A percentile compares a stretch with the other conserved stretches of the same genome.
phyloP scores from a whole-genome alignment of 108 stramenopile species.

The Seminavis robusta region DNA sequence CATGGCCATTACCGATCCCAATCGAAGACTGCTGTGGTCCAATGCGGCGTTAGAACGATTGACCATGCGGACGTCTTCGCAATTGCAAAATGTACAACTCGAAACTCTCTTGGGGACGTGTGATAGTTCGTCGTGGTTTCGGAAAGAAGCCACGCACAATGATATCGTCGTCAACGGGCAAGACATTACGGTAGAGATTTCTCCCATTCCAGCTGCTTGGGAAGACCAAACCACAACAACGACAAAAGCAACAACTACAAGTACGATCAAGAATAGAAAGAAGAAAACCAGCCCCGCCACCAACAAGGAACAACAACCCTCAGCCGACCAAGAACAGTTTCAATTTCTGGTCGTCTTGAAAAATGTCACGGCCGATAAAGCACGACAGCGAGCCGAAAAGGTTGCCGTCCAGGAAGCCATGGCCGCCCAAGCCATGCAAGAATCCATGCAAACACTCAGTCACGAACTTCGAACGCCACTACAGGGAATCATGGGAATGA shows the following conservation, averaged over 20 bases:
- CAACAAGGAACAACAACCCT: not conserved
- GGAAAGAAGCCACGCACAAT: not conserved
- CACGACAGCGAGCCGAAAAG: slow-evolving; percentile 13
- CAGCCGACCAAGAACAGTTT: not conserved
- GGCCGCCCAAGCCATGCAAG: slow-evolving; percentile 12
- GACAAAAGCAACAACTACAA: no score
- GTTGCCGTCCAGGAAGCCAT: slow-evolving; percentile 10
- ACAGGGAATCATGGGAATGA: slow-evolving; percentile 20
- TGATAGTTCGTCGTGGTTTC: not conserved
- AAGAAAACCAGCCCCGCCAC: not conserved
- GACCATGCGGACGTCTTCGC: no score
- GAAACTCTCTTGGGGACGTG: not conserved
- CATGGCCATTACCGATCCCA: slow-evolving; percentile 7
- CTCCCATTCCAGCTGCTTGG: not conserved
- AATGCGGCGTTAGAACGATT: slow-evolving; percentile 11
- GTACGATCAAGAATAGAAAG: not conserved
- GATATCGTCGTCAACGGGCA: not conserved
- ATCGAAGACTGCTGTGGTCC: slow-evolving; percentile 2
- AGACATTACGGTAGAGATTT: not conserved
- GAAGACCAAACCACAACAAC: no score
- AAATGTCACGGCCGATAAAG: slow-evolving; percentile 12
- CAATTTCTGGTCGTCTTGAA: slow-evolving; percentile 15
- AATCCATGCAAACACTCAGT: slow-evolving; percentile 11
- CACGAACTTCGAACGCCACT: slow-evolving; percentile 16
- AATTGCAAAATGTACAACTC: no score